These are phyloP conservation scores for Manihot esculenta DNA, from an alignment of 441 rosid genomes.

Conservation along the genomic window DNA sequence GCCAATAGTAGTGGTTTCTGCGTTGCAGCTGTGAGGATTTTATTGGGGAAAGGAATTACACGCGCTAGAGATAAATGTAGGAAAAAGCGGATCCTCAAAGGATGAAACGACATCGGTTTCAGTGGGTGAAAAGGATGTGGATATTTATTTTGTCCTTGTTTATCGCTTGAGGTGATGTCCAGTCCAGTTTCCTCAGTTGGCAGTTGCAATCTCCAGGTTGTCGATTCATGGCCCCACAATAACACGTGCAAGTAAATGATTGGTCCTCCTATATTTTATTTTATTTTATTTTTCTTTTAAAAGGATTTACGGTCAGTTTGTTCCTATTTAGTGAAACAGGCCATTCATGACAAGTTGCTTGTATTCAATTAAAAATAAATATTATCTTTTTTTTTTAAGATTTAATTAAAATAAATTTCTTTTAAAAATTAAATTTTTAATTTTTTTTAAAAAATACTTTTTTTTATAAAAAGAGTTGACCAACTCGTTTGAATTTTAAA, in stretches of 20 bases:
- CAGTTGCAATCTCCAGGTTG: slow-evolving; percentile 28
- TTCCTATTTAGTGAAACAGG: too few species aligned
- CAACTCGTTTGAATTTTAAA: too few species aligned
- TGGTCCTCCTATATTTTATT: background rate
- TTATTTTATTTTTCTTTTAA: background rate
- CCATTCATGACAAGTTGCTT: too few species aligned
- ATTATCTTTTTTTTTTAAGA: background rate
- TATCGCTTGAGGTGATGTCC: background rate
- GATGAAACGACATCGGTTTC: slow-evolving; percentile 22
- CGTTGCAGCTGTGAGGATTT: background rate
- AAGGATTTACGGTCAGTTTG: too few species aligned
- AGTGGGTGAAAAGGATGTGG: background rate
- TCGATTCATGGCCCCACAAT: slow-evolving; percentile 4
- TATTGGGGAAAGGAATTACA: fast-evolving
- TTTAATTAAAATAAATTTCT: too few species aligned
- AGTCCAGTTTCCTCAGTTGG: background rate
- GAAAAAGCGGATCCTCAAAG: too few species aligned
- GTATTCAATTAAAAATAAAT: background rate
- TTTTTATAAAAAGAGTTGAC: too few species aligned
- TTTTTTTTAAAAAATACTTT: too few species aligned
- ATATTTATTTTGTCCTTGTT: slow-evolving; percentile 14
- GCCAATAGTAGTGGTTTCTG: background rate
- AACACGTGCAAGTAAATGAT: background rate
- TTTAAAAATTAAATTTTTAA: too few species aligned
- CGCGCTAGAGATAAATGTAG: background rate